These are phyloP conservation scores for Ganoderma lucidum DNA, from an alignment of 1,284 basidiomycete genomes.

Conservation along the genomic window DNA sequence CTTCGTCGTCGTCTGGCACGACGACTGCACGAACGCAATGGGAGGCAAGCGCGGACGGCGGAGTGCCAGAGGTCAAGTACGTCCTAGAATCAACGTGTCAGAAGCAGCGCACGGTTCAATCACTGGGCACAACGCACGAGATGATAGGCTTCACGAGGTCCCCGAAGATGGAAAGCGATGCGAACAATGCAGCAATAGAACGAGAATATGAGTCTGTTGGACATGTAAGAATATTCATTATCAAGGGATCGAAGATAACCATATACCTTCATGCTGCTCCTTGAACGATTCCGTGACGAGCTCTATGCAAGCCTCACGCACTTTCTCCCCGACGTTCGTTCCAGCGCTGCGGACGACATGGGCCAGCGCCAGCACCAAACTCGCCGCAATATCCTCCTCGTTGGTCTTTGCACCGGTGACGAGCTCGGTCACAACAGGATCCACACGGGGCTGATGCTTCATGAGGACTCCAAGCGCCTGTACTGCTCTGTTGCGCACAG, in stretches of 20 bases:
- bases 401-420: constrained; percentile 72
- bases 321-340: constrained; percentile 81
- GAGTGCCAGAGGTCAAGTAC: constrained; percentile 68
- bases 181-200: constrained; percentile 74
- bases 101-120: background rate
- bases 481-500: constrained; percentile 86
- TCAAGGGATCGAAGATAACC: background rate
- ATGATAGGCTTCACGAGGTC: constrained; percentile 75
- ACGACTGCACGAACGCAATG: constrained; percentile 74
- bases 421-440: constrained; percentile 91
- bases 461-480: constrained; percentile 92
- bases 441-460: constrained; percentile 86
- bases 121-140: constrained; percentile 54
- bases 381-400: constrained; percentile 81
- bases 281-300: constrained; percentile 84
- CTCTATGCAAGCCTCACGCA: constrained; percentile 76
- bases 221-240: background rate
- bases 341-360: constrained; percentile 80
- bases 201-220: constrained; percentile 74
- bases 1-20: constrained; percentile 52
- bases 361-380: constrained; percentile 80
- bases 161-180: constrained; percentile 71
- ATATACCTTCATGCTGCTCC: constrained; percentile 73
- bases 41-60: constrained; percentile 68
- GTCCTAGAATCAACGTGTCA: constrained; percentile 45